phyloP scores from a whole-genome alignment of 2,329 filamentous ascomycete genomes.

The Sclerotinia spermophila region DNA sequence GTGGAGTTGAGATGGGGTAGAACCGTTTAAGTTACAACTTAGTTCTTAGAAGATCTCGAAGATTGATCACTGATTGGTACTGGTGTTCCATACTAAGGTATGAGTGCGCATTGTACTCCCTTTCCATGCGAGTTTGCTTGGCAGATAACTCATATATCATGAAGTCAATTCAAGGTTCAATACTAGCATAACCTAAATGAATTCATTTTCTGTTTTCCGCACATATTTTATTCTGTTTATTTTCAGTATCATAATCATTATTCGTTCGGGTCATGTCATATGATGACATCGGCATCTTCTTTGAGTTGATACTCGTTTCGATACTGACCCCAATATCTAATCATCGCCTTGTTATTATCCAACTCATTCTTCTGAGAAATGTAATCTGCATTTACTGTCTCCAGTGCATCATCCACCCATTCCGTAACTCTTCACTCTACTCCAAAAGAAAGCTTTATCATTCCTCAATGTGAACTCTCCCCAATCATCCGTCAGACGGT shows the following conservation, averaged over 20 bases:
- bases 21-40: background rate
- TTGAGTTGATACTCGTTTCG: background rate
- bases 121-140: background rate
- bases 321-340: background rate
- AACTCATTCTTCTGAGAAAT: background rate
- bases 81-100: background rate
- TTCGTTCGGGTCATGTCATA: background rate
- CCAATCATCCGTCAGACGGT: slow-evolving; percentile 86
- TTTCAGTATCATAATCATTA: background rate
- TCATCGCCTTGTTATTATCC: background rate
- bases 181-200: no score
- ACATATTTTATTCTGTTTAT: background rate
- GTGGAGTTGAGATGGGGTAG: background rate
- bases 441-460: slow-evolving; percentile 64
- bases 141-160: no score
- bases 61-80: background rate
- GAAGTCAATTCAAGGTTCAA: background rate
- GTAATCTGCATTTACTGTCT: background rate
- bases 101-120: background rate
- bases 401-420: slow-evolving; percentile 40
- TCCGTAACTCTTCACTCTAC: slow-evolving; percentile 61
- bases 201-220: background rate
- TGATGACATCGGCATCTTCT: background rate
- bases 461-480: slow-evolving; percentile 68
- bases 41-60: background rate